Conservation (phyloP, 441 rosid species). For the Daphne laureola region DNA sequence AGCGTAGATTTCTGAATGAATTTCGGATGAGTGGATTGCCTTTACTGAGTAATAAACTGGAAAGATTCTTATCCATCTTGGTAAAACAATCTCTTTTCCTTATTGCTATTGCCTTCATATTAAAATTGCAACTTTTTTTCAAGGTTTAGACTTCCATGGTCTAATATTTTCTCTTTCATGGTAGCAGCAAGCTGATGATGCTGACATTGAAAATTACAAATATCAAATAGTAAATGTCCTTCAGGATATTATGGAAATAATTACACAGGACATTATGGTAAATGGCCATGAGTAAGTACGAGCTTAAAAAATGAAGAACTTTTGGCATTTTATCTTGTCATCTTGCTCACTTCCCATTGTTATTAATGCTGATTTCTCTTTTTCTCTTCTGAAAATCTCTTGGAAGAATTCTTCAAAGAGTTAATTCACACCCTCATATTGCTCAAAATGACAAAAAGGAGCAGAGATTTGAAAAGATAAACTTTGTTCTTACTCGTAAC, state of each 20-base stretch:
- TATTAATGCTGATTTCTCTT: neutral
- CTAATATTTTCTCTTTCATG: conserved; percentile 11
- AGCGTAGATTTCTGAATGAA: conserved; percentile 41
- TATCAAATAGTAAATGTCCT: conserved; percentile 83
- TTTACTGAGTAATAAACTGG: conserved; percentile 66
- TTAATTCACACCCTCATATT: conserved; percentile 18
- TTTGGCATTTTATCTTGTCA: conserved; percentile 1
- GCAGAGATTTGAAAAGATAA: conserved; percentile 76
- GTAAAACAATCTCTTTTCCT: conserved; percentile 29
- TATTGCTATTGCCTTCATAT: conserved; percentile 6
- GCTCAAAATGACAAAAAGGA: conserved; percentile 31
- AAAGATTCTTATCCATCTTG: conserved; percentile 70
- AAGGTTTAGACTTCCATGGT: neutral
- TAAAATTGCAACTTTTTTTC: conserved; percentile 3
- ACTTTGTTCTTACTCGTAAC: conserved; percentile 23
- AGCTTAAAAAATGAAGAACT: conserved; percentile 12
- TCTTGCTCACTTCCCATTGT: neutral
- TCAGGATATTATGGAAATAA: conserved; percentile 90
- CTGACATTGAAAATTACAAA: conserved; percentile 32
- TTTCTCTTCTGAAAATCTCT: neutral
- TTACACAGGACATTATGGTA: conserved; percentile 66
- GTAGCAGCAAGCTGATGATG: conserved; percentile 45
- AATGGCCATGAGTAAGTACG: conserved; percentile 68
- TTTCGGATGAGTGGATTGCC: conserved; percentile 78
- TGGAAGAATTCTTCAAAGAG: conserved; percentile 53